Evolutionary conservation across 345 rosid species (phyloP), one percentile per base, ranked within the genome.

Genomic region (Gossypium ekmanianum): DNA sequence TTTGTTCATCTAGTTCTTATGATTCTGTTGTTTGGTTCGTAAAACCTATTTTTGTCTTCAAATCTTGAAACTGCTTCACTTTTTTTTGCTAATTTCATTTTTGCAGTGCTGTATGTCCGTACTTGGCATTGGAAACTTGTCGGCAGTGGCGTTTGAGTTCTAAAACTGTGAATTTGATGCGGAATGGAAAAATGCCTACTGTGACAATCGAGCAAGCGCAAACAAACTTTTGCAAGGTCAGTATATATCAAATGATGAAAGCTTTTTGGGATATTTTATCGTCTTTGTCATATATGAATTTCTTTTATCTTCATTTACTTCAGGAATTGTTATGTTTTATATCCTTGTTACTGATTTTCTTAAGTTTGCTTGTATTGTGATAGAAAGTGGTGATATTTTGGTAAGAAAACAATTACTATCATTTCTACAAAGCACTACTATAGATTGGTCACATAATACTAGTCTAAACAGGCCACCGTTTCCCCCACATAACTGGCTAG

Each of bases 201-300:
- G 98, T 95, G 67, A 95, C 99, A 56, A 95, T 90, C 81, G 98
- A 95, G 71, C 98, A 95, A 81, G 98, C 99, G 72, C 99, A 95
- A 75, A 89, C 81, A 77, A 95, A 95, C 79, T 95, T 86, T 50
- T 85, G 87, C 81, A 95, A 95, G 93, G 99, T 93, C 41, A 82
- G 84, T 80, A 26, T 29, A 12, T 13, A 61, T 50, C 45, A 13
- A 13, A 26, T 61, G 51, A 20, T 43, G 20, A 45, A 17, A 9
- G 10, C 9, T 62, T 71, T 39, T 51, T 39, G 52, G 12, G n/a
- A 13, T 59, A 11, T 9, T 61, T 39, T 52, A n/a, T 62, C 29
- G 11, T 29, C 26, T 17, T 74, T 11, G 41, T 5, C 56, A 29
- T 62, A 24, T 22, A 17, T 13, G 14, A 12, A 29, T 50, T 47